Conservation (phyloP, 208 protist genomes). For the Trypanosoma platydactyli region DNA sequence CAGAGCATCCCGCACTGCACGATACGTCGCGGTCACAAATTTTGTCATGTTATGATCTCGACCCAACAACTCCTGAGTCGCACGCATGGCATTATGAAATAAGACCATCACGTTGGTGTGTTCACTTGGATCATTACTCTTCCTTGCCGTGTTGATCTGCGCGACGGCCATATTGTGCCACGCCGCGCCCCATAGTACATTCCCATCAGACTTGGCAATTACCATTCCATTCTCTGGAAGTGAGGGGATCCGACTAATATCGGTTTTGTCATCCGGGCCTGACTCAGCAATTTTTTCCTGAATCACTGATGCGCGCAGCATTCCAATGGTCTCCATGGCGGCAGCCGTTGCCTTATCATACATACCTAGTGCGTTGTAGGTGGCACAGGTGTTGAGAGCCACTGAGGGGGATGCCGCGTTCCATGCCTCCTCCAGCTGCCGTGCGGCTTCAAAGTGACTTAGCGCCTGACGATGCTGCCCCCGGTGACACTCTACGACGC, state of each 20-base stretch:
- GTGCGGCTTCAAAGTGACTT: constrained; percentile 78
- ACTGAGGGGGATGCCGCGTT: constrained; percentile 72
- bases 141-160: constrained; percentile 75
- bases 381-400: constrained; percentile 83
- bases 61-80: constrained; percentile 80
- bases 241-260: background rate
- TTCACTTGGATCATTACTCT: constrained; percentile 43
- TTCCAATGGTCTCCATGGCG: constrained; percentile 83
- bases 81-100: constrained; percentile 86
- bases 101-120: constrained; percentile 65
- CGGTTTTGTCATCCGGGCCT: background rate
- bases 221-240: constrained; percentile 26
- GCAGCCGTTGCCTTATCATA: constrained; percentile 86
- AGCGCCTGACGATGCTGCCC: constrained; percentile 79
- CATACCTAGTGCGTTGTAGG: constrained; percentile 82
- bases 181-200: constrained; percentile 82
- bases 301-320: constrained; percentile 71
- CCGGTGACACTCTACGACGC: constrained; percentile 84
- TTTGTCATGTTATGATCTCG: constrained; percentile 78
- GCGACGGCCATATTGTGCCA: constrained; percentile 89
- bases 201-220: constrained; percentile 74
- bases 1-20: constrained; percentile 58
- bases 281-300: constrained; percentile 35
- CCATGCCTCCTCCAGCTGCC: constrained; percentile 80
- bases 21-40: constrained; percentile 68